Evolutionary conservation across 2,329 filamentous ascomycete species (phyloP).

Genomic region (Leptographium procerum): DNA sequence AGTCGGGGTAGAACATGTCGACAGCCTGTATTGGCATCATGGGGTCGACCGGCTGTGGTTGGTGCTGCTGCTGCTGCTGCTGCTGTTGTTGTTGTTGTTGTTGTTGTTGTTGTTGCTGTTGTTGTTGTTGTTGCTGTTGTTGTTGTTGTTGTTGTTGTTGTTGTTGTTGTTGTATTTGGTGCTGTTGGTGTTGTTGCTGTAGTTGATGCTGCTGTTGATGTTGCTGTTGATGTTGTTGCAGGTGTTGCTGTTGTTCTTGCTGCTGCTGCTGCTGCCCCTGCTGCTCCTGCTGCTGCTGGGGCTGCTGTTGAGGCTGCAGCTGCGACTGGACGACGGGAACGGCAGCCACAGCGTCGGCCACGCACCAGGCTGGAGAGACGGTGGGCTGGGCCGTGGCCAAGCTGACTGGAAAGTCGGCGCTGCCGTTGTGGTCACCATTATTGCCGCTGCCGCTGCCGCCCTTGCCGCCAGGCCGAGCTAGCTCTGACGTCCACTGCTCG

Average conservation of each 20-base stretch:
- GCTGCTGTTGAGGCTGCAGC: neutral
- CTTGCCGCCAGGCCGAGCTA: neutral
- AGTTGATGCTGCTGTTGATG: neutral
- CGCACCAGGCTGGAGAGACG: neutral
- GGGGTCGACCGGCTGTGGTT: neutral
- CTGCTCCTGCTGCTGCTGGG: neutral
- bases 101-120: neutral
- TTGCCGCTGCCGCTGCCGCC: neutral
- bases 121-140: neutral
- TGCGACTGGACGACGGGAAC: neutral
- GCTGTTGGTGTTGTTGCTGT: neutral
- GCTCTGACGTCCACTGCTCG: constrained; percentile 7
- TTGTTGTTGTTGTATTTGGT: neutral
- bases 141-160: neutral
- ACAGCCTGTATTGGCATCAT: neutral
- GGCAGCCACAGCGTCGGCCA: neutral
- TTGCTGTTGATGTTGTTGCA: neutral
- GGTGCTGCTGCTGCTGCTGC: neutral
- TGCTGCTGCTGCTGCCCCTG: neutral
- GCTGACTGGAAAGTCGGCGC: neutral
- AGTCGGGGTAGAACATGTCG: constrained; percentile 1
- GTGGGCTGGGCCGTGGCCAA: neutral
- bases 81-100: neutral
- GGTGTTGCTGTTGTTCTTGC: neutral
- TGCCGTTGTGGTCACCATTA: no score